Evolutionary conservation across 306 rosid genomes (phyloP), one percentile per base, ranked within the genome.

Genomic region (Hippophae rhamnoides): DNA sequence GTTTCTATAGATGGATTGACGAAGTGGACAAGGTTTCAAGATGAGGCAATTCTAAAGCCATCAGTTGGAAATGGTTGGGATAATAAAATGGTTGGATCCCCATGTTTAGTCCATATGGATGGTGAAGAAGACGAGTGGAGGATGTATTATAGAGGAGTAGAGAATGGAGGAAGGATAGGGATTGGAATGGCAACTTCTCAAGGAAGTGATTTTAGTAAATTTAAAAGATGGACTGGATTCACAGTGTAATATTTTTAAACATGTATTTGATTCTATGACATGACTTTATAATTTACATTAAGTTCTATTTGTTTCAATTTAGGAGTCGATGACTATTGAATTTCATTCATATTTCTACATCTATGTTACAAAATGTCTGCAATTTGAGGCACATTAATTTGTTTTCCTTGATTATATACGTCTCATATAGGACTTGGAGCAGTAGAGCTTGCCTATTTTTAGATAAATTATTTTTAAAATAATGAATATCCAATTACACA

Each of bases 111-210:
- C n/a, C 66, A 52, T 12, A 58, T 58, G 66, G 64, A 58, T 25
- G 69, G 52, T 3, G 26, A 71, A 3, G 48, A 1, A 13, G 76
- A 58, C 3, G 8, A 52, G 49, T 64, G 66, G 76, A 53, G 76
- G 23, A 25, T 71, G 52, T 71, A 71, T 44, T 71, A 64, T 26
- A 57, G 23, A 13, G 76, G 76, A 2, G 40, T 53, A 18, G 76
- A 70, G 26, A 31, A 65, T 23, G 62, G 44, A 6, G 66, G 66
- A 10, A 71, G 44, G 57, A 58, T 41, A 5, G 76, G 76, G 43
- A 71, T 71, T n/a, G 76, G 76, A 47, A 52, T 71, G 76, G 70
- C 76, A 42, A 41, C 47, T 12, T 64, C 76, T 14, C 66, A 71
- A 38, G 76, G 66, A 7, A n/a, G 41, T 26, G 6, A 59, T 8